A percentile compares a stretch with the other conserved stretches of the same genome.
Conservation (phyloP, 805 yeast genomes). For the Zygotorulaspora chibaensis region DNA sequence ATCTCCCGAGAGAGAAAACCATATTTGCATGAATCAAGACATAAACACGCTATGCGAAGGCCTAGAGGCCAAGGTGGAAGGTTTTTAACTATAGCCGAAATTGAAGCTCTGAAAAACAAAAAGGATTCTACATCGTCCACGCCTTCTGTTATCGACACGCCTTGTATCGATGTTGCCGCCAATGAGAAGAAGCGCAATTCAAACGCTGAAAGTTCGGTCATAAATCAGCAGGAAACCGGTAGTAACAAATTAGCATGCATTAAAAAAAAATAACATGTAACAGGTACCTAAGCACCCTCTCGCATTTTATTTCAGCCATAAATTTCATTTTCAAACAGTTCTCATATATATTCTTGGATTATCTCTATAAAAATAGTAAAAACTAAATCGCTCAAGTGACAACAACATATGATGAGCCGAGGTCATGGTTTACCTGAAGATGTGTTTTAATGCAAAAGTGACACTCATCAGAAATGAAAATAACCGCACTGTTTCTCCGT, state of each 20-base stretch:
- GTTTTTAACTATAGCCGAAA: slow-evolving; percentile 88
- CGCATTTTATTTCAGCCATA: neutral
- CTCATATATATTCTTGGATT: neutral
- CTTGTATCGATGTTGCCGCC: neutral
- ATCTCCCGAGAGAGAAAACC: slow-evolving; percentile 90
- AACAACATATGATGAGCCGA: too few relatives aligned
- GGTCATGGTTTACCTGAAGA: too few relatives aligned
- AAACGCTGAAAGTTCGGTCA: slow-evolving; percentile 3
- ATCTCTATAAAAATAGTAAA: slow-evolving; percentile 1
- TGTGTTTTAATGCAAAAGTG: too few relatives aligned
- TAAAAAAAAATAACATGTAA: neutral
- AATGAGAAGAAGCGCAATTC: neutral
- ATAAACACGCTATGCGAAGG: slow-evolving; percentile 98
- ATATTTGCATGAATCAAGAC: slow-evolving; percentile 93
- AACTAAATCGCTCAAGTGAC: neutral
- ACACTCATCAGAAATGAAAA: too few relatives aligned
- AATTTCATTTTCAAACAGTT: neutral
- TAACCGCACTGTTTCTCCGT: too few relatives aligned
- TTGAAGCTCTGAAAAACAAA: slow-evolving; percentile 49
- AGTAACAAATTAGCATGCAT: slow-evolving; percentile 11
- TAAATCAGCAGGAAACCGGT: slow-evolving; percentile 11
- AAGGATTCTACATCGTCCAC: slow-evolving; percentile 13
- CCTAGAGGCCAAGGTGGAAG: slow-evolving; percentile 99
- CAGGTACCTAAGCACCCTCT: neutral
- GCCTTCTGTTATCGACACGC: slow-evolving; percentile 3